Evolutionary conservation across 1,139 yeast genomes (phyloP), one percentile per base, ranked within the genome.

Genomic region (Pneumocystis canis): DNA sequence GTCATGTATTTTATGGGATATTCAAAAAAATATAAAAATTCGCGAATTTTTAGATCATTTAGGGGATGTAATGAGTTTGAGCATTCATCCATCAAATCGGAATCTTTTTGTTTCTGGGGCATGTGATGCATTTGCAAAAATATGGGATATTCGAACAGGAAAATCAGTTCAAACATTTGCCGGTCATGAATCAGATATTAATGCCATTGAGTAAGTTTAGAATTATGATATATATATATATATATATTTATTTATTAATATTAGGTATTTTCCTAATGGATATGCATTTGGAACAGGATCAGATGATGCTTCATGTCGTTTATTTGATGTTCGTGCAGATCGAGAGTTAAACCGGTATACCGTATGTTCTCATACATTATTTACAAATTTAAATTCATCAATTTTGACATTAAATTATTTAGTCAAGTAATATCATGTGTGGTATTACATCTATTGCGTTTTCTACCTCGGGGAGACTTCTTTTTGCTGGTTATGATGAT

Each of bases 1-100:
- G 84, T 82, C 94, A 1, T 81, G 89, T 69, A 79, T 82, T 2
- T 73, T 84, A 64, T 90, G 97, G 97, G 96, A 90, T 72, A 77
- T 88, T 35, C 76, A 78, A 35, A 81, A 81, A 66, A 84, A 87
- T 0, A 76, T 76, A 33, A 78, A 80, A 67, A 73, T 80, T 0
- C 75, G 82, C 41, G 84, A 82, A 60, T 87, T 80, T 71, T 74
- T 82, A 11, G 95, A 86, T 65, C 96, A 89, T 74, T 73, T 85
- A 33, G 95, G 95, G 5, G 96, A 88, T 72, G 88, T 90, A 25
- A 76, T 87, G 63, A 77, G 84, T 47, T 69, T 89, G 64, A 76
- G 77, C 33, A 73, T 74, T 28, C 67, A 67, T 32, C 61, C 75
- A 68, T 64, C 69, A 9, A 70, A 70, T 62, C 68, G 71, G 68